Evolutionary conservation across 2,329 filamentous ascomycete genomes (phyloP).

Genomic region (Coniella lustricola): DNA sequence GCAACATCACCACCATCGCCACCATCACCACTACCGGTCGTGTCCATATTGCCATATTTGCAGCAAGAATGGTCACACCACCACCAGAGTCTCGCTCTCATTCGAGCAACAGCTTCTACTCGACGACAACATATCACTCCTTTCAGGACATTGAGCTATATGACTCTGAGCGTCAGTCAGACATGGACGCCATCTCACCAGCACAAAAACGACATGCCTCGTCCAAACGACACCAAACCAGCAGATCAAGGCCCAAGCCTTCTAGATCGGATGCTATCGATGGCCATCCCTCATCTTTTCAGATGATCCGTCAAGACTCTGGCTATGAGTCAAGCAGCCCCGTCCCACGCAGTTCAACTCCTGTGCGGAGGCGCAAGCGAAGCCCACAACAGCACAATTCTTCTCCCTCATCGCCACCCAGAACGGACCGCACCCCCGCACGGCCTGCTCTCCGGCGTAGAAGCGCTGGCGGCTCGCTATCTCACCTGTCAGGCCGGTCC

Average conservation of each 20-base stretch:
- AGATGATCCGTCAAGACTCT: slow-evolving; percentile 51
- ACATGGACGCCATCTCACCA: slow-evolving; percentile 18
- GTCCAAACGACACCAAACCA: neutral
- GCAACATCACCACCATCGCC: no score
- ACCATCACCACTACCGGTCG: neutral
- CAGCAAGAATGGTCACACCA: slow-evolving; percentile 9
- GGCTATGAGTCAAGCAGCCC: slow-evolving; percentile 47
- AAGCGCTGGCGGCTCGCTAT: slow-evolving; percentile 29
- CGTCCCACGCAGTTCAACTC: slow-evolving; percentile 31
- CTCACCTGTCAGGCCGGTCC: slow-evolving; percentile 20
- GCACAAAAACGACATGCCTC: slow-evolving; percentile 15
- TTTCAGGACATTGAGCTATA: slow-evolving; percentile 43
- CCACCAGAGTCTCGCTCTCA: slow-evolving; percentile 17
- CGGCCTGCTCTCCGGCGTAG: slow-evolving; percentile 37
- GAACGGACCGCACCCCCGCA: slow-evolving; percentile 25
- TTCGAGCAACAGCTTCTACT: slow-evolving; percentile 36
- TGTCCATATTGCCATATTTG: neutral
- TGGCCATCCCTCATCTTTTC: slow-evolving; percentile 25
- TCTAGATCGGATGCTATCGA: slow-evolving; percentile 21
- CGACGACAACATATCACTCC: slow-evolving; percentile 48
- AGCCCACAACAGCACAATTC: slow-evolving; percentile 25
- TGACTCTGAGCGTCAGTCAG: slow-evolving; percentile 30
- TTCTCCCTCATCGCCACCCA: slow-evolving; percentile 22
- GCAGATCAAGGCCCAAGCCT: neutral
- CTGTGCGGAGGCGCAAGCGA: slow-evolving; percentile 21